Evolutionary conservation across 441 rosid genomes (phyloP).

Genomic region (Hura crepitans): DNA sequence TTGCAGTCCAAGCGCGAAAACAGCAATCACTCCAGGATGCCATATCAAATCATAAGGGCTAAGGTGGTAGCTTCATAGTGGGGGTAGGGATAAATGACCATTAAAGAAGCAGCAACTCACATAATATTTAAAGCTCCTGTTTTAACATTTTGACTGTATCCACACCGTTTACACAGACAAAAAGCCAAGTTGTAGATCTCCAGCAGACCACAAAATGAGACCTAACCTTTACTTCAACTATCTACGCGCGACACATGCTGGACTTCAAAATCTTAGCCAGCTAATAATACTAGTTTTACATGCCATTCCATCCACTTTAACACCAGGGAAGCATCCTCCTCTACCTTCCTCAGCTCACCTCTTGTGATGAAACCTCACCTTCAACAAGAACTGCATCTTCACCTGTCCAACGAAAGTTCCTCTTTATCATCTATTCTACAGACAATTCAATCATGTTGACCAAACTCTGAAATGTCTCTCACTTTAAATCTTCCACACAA

Average conservation of each 20-base stretch:
- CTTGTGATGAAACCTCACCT: slow-evolving; percentile 90
- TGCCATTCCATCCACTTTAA: neutral
- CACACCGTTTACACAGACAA: slow-evolving; percentile 17
- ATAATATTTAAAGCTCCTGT: neutral
- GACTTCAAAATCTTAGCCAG: neutral
- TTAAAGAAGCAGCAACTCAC: neutral
- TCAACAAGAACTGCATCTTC: slow-evolving; percentile 92
- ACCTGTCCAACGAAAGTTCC: slow-evolving; percentile 44
- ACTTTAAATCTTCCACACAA: neutral
- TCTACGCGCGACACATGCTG: neutral
- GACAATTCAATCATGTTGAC: neutral
- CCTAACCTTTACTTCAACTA: slow-evolving; percentile 14
- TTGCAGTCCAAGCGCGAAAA: neutral
- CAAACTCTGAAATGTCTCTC: neutral
- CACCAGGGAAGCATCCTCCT: neutral
- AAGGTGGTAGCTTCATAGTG: neutral
- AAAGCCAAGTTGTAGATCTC: slow-evolving; percentile 33
- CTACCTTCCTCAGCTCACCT: slow-evolving; percentile 33
- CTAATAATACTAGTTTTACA: neutral
- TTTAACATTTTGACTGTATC: neutral
- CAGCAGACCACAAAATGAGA: slow-evolving; percentile 53
- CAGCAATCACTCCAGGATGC: neutral
- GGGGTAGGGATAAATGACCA: no score
- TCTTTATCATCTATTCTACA: neutral
- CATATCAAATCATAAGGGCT: neutral